Evolutionary conservation across 257 asterid genomes (phyloP), one percentile per base, ranked within the genome.

Genomic region (Gentiana straminea): DNA sequence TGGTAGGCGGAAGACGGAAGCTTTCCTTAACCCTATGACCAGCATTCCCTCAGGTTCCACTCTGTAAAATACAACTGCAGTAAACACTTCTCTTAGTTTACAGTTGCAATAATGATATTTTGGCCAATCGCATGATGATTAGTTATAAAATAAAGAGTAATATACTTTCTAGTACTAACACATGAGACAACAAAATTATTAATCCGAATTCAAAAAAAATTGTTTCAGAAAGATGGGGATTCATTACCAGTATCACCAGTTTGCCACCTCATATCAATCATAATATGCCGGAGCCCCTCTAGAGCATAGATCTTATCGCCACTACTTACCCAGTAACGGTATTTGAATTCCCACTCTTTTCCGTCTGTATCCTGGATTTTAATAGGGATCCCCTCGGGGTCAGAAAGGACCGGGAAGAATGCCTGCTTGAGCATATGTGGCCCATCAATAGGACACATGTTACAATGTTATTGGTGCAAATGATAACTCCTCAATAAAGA

Each of bases 241-340:
- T 24, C 24, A 24, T 37, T 35, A 85, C 95, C 95, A 70, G 77
- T 79, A 71, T 85, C 92, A 2, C 95, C 95, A 9, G 84, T 68
- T 64, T 78, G 83, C 92, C 92, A 85, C 60, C 68, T 62, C 64
- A 80, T 80, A 33, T 83, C 61, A 69, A 73, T 69, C 79, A 85
- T 78, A 67, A 74, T 62, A 57, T 82, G 86, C 67, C 80, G 70
- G 63, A 85, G 82, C 65, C 95, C 95, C 67, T 85, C 92, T 41
- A 82, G 79, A 64, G 75, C 69, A 69, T 80, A 80, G 64, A 76
- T 74, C 75, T 77, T 77, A 68, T 74, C 74, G 44, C 89, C 89
- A 47, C 67, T 62, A 67, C 73, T 73, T 52, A 70, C 71, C 84
- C 86, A 76, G 64, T 70, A 82, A 11, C 86, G 81, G 69, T 73